Base-by-base conservation (phyloP, 2,329 filamentous ascomycete genomes). In the Tolypocladium ophioglossoides region DNA sequence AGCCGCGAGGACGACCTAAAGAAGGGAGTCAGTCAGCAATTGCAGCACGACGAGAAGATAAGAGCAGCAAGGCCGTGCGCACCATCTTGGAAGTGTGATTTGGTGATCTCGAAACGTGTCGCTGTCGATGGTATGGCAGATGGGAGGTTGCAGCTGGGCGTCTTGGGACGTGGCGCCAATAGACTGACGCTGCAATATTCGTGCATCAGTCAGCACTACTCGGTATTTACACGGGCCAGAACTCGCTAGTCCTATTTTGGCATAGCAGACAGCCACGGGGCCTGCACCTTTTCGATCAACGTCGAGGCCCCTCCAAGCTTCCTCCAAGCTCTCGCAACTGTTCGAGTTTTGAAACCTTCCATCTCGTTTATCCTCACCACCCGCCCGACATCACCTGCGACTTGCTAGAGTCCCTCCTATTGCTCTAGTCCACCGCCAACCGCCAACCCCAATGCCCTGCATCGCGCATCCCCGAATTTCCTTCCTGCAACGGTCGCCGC, bases 1-100 rank as follows among this genome's bases (percentile, higher is more conserved):
- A 67, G 94, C 94, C 73, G 92, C 94, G 72, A 99, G 89, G 72
- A 99, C 90, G 72, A 99, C 94, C 94, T 96, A 63, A 58, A 55
- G 59, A 16, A 16, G 20, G 20, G 55, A 24, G 54, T 54, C 51
- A 52, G 56, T 40, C 44, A 48, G 44, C 44, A 27, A 48, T 32
- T 48, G 44, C 44, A 34, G 44, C 18, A n/a, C 37, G 30, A 22
- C 38, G 30, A 27, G 30, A 24, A 27, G 2, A 46, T 12, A 40
- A 12, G n/a, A 30, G 10, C 5, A 10, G 46, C 18, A 39, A 35
- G 52, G 54, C 54, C 11, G 24, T 61, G 57, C 65, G 60, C 65
- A 74, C 72, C 71, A 74, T 76, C 57, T 69, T 73, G 67, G 57
- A 55, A 60, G 58, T 61, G 57, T 58, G 27, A 48, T 48, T 18